These are phyloP conservation scores for Scheffersomyces insectosa DNA, from an alignment of 1,139 yeast species.

Conservation along the genomic window DNA sequence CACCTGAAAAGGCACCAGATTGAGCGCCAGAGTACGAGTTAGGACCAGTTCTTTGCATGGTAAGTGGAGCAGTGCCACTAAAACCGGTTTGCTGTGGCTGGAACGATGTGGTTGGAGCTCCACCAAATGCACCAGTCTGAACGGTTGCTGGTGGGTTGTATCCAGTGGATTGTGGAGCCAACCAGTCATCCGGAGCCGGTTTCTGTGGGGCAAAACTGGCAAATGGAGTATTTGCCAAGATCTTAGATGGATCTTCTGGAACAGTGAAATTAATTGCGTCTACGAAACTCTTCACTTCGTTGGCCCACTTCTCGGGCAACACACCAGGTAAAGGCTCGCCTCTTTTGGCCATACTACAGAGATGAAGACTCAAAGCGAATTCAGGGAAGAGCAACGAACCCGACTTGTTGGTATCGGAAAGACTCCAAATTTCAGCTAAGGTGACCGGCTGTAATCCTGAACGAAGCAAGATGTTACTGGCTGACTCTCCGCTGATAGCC, in stretches of 20 bases:
- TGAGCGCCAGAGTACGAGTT: slow-evolving; percentile 8
- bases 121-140: not conserved
- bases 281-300: slow-evolving; percentile 84
- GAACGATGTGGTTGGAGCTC: slow-evolving; percentile 28
- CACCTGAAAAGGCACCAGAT: slow-evolving; percentile 4
- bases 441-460: slow-evolving; percentile 77
- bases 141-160: slow-evolving; percentile 16
- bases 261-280: slow-evolving; percentile 83
- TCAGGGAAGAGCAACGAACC: slow-evolving; percentile 91
- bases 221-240: slow-evolving; percentile 50
- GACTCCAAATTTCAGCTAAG: slow-evolving; percentile 86
- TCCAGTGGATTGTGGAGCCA: slow-evolving; percentile 28
- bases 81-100: slow-evolving; percentile 41
- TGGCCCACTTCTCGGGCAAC: slow-evolving; percentile 70
- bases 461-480: slow-evolving; percentile 76
- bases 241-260: slow-evolving; percentile 55
- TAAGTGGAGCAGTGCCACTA: slow-evolving; percentile 17
- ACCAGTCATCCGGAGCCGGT: slow-evolving; percentile 30
- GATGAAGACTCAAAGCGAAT: slow-evolving; percentile 88
- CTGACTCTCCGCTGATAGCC: slow-evolving; percentile 74
- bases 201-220: slow-evolving; percentile 27
- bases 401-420: slow-evolving; percentile 83
- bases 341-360: slow-evolving; percentile 74
- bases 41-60: not conserved
- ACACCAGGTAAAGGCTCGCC: slow-evolving; percentile 76